phyloP scores from a whole-genome alignment of 179 eudicot species.

The Kewa caespitosa region DNA sequence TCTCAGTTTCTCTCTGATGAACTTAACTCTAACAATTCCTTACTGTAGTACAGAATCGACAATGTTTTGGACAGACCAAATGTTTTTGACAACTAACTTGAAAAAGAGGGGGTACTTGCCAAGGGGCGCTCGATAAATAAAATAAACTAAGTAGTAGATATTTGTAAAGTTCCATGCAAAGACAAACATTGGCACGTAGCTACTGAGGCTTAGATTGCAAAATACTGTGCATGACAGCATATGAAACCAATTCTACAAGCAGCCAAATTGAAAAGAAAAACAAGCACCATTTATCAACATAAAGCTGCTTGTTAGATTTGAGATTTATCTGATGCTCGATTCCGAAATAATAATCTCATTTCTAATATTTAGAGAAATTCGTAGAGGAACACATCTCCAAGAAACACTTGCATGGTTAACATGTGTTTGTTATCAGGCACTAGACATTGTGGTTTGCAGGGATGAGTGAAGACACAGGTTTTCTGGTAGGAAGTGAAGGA shows the following conservation, averaged over 20 bases:
- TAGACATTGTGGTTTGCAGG: too few species aligned
- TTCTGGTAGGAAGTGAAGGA: too few species aligned
- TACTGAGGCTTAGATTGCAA: neutral
- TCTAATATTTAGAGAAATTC: neutral
- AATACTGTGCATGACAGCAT: conserved; percentile 7
- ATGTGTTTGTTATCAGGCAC: too few species aligned
- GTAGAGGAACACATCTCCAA: neutral
- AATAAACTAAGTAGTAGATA: neutral
- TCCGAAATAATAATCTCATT: neutral
- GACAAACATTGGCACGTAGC: conserved; percentile 9
- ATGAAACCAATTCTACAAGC: neutral
- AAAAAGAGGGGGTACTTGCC: neutral
- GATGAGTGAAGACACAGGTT: too few species aligned
- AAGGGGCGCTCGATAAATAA: neutral
- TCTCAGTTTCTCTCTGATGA: too few species aligned
- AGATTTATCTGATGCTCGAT: neutral
- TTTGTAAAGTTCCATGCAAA: neutral
- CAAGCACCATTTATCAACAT: neutral
- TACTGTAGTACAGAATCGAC: too few species aligned
- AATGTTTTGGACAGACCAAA: too few species aligned
- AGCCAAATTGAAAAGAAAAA: neutral
- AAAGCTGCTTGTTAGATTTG: neutral
- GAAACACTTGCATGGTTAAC: neutral
- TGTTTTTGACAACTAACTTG: too few species aligned
- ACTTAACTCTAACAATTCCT: too few species aligned